These are phyloP conservation scores for Oryza meyeriana DNA, from an alignment of 176 grass and related monocot species.

Conservation along the genomic window DNA sequence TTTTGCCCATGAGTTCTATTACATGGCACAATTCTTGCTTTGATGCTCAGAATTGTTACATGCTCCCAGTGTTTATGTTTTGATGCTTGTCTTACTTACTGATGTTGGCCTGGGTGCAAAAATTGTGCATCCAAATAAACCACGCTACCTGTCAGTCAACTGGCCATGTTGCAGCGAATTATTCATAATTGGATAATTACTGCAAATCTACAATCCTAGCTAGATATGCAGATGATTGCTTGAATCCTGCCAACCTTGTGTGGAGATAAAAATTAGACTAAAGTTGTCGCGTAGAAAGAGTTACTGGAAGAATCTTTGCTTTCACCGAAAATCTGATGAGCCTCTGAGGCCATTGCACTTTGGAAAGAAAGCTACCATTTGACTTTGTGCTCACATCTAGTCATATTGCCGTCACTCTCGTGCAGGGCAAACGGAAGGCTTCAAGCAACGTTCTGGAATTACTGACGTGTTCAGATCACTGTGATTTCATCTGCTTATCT, in stretches of 20 bases:
- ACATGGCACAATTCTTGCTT: no score
- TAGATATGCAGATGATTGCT: background rate
- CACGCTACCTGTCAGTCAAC: background rate
- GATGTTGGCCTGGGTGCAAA: background rate
- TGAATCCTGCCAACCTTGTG: background rate
- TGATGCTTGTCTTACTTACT: background rate
- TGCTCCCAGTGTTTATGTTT: background rate
- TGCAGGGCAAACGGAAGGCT: constrained; percentile 24
- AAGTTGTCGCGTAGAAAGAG: background rate
- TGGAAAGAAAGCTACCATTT: constrained; percentile 22
- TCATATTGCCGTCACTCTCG: constrained; percentile 20
- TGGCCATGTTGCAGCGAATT: background rate
- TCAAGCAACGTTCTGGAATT: constrained; percentile 42
- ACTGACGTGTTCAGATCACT: constrained; percentile 51
- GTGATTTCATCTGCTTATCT: background rate
- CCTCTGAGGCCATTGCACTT: constrained; percentile 13
- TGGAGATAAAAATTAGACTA: background rate
- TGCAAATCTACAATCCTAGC: background rate
- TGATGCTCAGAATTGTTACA: no score
- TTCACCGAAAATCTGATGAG: background rate
- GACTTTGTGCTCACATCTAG: background rate
- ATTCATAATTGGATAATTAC: background rate
- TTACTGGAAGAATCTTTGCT: background rate
- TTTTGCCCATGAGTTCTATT: no score
- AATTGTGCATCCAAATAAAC: no score